Percentiles rank a stretch among this genome's conserved stretches.
Conservation (phyloP, 805 yeast species). For the Myxozyma neglecta region DNA sequence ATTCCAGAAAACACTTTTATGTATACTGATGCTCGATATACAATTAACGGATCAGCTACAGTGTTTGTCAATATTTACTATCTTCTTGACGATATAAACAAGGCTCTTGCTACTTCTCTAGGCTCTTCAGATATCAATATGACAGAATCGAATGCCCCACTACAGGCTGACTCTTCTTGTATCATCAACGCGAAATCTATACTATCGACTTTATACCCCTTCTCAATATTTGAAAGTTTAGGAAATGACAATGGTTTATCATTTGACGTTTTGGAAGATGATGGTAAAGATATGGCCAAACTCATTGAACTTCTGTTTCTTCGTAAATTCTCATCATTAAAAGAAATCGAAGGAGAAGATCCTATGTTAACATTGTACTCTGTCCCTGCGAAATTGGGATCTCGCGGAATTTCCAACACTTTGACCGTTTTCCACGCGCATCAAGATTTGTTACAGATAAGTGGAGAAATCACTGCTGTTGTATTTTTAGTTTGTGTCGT, state of each 20-base stretch:
- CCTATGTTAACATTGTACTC: slow-evolving; percentile 2
- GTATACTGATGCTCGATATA: slow-evolving; percentile 27
- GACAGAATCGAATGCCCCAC: background rate
- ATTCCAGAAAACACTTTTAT: slow-evolving; percentile 24
- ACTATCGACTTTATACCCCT: slow-evolving; percentile 21
- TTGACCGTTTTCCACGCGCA: slow-evolving; percentile 28
- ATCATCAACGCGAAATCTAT: slow-evolving; percentile 18
- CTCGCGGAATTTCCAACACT: slow-evolving; percentile 28
- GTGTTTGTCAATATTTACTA: slow-evolving; percentile 23
- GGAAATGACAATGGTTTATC: background rate
- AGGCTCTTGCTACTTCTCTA: background rate
- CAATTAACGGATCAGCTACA: slow-evolving; percentile 28
- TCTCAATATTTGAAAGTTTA: slow-evolving; percentile 13
- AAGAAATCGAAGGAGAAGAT: background rate
- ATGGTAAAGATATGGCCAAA: background rate
- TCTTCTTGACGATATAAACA: slow-evolving; percentile 9
- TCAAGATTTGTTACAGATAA: slow-evolving; percentile 22
- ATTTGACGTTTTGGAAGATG: background rate
- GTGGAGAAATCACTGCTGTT: slow-evolving; percentile 30
- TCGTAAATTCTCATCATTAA: slow-evolving; percentile 14
- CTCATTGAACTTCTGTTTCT: slow-evolving; percentile 22
- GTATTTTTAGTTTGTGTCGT: slow-evolving; percentile 16
- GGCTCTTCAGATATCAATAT: background rate
- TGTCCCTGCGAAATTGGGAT: slow-evolving; percentile 30
- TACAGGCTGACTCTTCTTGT: background rate